Conservation (phyloP, 2,329 filamentous ascomycete species). For the Dactylellina leptospora region DNA sequence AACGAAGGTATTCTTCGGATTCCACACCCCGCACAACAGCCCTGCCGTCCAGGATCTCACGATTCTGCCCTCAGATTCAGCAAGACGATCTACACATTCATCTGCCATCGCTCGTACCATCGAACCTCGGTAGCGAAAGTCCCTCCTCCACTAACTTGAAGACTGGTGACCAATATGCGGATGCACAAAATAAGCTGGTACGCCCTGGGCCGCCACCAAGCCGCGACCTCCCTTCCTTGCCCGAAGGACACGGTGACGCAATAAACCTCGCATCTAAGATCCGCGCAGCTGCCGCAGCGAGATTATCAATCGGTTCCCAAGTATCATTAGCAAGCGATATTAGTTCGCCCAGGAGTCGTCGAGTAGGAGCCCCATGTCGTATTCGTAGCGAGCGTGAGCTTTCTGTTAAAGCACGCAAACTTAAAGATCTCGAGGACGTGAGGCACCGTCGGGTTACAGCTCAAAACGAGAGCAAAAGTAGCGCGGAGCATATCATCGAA, state of each 20-base stretch:
- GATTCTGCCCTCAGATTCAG: conserved; percentile 20
- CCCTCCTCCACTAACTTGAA: conserved; percentile 4
- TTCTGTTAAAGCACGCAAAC: conserved; percentile 39
- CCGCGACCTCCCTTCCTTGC: conserved; percentile 56
- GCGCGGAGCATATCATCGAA: neutral
- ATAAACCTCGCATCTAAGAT: conserved; percentile 49
- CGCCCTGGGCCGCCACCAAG: conserved; percentile 56
- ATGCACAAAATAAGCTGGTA: conserved; percentile 37
- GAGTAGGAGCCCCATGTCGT: conserved; percentile 13
- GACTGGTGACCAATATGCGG: conserved; percentile 14
- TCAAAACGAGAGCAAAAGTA: neutral
- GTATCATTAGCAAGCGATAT: conserved; percentile 35
- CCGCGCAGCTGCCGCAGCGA: conserved; percentile 39
- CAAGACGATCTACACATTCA: conserved; percentile 25
- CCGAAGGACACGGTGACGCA: conserved; percentile 54
- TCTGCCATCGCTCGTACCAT: conserved; percentile 5
- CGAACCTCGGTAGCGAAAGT: neutral
- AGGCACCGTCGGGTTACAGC: conserved; percentile 23
- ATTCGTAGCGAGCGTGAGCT: conserved; percentile 43
- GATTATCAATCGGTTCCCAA: conserved; percentile 44
- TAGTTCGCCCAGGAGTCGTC: conserved; percentile 35
- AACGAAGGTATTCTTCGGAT: conserved; percentile 41
- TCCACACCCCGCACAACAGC: conserved; percentile 24
- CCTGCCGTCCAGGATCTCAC: conserved; percentile 20
- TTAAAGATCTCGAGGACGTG: conserved; percentile 42